These are phyloP conservation scores for Zymoseptoria tritici DNA, from an alignment of 2,329 filamentous ascomycete species.

Conservation along the genomic window DNA sequence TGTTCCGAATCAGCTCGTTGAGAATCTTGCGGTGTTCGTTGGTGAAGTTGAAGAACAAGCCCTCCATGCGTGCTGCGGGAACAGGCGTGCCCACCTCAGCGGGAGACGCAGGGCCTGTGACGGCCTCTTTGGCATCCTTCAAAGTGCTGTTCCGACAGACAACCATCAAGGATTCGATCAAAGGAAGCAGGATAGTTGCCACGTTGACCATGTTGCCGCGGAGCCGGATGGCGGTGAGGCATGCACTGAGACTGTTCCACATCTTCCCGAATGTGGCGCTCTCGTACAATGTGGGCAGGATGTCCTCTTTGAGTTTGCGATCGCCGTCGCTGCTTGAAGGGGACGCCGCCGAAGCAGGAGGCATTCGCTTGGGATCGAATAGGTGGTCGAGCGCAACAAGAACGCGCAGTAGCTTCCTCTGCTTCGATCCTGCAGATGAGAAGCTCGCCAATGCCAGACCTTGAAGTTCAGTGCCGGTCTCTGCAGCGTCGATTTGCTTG, in stretches of 20 bases:
- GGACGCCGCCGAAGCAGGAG: slow-evolving; percentile 9
- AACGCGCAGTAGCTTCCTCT: slow-evolving; percentile 88
- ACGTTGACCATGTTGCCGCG: slow-evolving; percentile 95
- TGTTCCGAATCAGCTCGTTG: slow-evolving; percentile 94
- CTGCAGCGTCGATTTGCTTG: slow-evolving; percentile 76
- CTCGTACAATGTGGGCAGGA: slow-evolving; percentile 82
- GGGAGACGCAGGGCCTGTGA: slow-evolving; percentile 30
- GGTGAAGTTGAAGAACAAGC: slow-evolving; percentile 92
- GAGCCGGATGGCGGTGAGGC: slow-evolving; percentile 77
- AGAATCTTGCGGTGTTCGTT: slow-evolving; percentile 96
- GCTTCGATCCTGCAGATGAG: slow-evolving; percentile 89
- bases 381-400: slow-evolving; percentile 92
- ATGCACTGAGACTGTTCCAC: slow-evolving; percentile 88
- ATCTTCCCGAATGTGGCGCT: slow-evolving; percentile 82
- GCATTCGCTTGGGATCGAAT: slow-evolving; percentile 67
- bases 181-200: slow-evolving; percentile 84
- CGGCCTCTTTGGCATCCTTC: slow-evolving; percentile 55
- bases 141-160: slow-evolving; percentile 96
- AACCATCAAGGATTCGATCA: slow-evolving; percentile 97
- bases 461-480: slow-evolving; percentile 88
- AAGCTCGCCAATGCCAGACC: slow-evolving; percentile 91
- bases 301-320: slow-evolving; percentile 67
- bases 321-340: slow-evolving; percentile 31
- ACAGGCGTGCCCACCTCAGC: slow-evolving; percentile 59
- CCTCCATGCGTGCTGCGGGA: slow-evolving; percentile 76